Percentiles rank a stretch among this genome's conserved stretches.
Evolutionary conservation across 495 filamentous ascomycete species (phyloP).

Genomic region (Penicillium maclennaniae): DNA sequence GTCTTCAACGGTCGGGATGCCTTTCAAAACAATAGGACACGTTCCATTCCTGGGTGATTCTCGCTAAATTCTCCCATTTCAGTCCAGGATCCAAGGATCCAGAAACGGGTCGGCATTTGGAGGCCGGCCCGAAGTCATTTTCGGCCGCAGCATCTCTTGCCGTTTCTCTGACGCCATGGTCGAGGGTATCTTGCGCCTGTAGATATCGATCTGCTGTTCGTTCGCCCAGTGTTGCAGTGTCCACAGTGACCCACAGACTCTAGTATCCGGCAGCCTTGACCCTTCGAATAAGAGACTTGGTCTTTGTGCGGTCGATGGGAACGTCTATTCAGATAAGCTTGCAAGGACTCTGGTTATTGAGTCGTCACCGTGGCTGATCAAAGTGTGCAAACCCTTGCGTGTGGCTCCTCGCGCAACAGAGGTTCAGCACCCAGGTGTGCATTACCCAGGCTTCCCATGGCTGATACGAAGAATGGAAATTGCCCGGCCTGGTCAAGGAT

Average conservation of each 20-base stretch:
- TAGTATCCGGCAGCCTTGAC: conserved; percentile 19
- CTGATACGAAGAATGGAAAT: conserved; percentile 18
- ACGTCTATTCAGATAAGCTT: conserved; percentile 17
- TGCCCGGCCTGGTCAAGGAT: conserved; percentile 12
- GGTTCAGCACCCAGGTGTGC: conserved; percentile 16
- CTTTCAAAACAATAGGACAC: conserved; percentile 17
- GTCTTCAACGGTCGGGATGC: conserved; percentile 14
- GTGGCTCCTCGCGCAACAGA: conserved; percentile 15
- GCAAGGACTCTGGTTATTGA: conserved; percentile 12
- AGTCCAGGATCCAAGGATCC: conserved; percentile 17
- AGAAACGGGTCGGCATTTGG: conserved; percentile 16
- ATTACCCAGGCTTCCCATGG: conserved; percentile 19
- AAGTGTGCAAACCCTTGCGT: conserved; percentile 16
- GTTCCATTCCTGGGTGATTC: conserved; percentile 17
- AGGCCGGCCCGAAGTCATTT: conserved; percentile 15
- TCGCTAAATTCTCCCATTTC: conserved; percentile 18
- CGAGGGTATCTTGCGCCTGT: conserved; percentile 15
- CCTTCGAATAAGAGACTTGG: conserved; percentile 14
- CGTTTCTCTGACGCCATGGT: conserved; percentile 1
- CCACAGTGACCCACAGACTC: conserved; percentile 21
- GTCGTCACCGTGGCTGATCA: conserved; percentile 12
- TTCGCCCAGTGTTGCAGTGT: conserved; percentile 18
- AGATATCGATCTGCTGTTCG: conserved; percentile 21
- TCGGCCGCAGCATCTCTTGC: conserved; percentile 5
- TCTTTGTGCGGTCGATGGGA: conserved; percentile 13